These are phyloP conservation scores for Cytospora chrysosperma DNA, from an alignment of 2,329 filamentous ascomycete genomes.

Conservation along the genomic window DNA sequence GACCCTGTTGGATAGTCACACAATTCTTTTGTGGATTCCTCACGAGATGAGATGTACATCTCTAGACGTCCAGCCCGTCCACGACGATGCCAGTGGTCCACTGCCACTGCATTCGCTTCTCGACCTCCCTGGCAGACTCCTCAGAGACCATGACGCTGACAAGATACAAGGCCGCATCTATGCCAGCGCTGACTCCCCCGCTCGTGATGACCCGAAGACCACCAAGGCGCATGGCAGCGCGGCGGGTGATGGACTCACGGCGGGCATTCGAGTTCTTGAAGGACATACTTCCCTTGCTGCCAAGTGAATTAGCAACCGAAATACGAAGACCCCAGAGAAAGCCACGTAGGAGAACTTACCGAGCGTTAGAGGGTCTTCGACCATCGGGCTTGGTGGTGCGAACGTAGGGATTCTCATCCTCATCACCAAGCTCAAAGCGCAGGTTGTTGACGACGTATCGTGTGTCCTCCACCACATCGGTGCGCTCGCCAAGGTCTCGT, in stretches of 20 bases:
- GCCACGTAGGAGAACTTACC: conserved; percentile 43
- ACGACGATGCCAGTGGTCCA: conserved; percentile 86
- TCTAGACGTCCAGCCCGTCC: conserved; percentile 78
- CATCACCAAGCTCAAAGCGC: conserved; percentile 78
- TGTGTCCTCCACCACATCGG: conserved; percentile 76
- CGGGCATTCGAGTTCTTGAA: conserved; percentile 72
- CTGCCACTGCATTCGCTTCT: conserved; percentile 73
- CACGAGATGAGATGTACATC: conserved; percentile 10
- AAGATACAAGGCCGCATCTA: conserved; percentile 83
- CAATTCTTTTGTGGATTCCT: neutral
- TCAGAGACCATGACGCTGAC: conserved; percentile 79
- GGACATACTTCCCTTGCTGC: conserved; percentile 79
- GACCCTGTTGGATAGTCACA: neutral
- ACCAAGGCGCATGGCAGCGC: conserved; percentile 71
- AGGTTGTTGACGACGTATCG: conserved; percentile 91
- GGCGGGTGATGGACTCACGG: conserved; percentile 77
- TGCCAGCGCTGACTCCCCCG: conserved; percentile 74
- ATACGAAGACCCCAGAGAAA: neutral
- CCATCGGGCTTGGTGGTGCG: conserved; percentile 67
- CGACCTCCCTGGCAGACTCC: conserved; percentile 72
- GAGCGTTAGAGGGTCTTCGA: conserved; percentile 59
- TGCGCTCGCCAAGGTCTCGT: conserved; percentile 70
- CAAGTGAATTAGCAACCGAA: conserved; percentile 13
- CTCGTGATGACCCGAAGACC: conserved; percentile 74
- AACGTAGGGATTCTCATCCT: conserved; percentile 82